Base-by-base conservation (phyloP, 2,329 filamentous ascomycete species). In the Scedosporium apiospermum region DNA sequence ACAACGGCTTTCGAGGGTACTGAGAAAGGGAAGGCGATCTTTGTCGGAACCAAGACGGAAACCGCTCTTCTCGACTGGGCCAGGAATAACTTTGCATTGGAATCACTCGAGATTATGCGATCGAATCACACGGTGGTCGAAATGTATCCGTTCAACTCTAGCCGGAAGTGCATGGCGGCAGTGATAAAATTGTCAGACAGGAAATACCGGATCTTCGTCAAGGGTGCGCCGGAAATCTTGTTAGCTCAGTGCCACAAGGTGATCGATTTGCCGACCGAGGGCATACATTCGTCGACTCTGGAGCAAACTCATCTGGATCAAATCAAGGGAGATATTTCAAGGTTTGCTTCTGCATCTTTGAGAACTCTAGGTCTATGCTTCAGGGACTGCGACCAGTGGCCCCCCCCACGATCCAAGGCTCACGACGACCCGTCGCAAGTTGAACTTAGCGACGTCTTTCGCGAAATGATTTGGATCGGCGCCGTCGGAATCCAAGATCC, bases 401-500 rank as follows among this genome's bases (percentile, higher is more conserved):
- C 1, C 62, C 67, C 21, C 65, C 76, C 81, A 59, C 14, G 53
- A 16, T 55, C 18, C 21, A 85, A 81, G 18, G 75, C 81, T 12
- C 21, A n/a, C 53, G 61, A 49, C 41, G 55, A 58, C 46, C 21
- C 67, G 73, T 27, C 75, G 74, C 49, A 61, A 74, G 18, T 73
- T 74, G 65, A 76, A 72, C 73, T 62, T 75, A 27, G 73, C 63
- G 42, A 67, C 61, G 23, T 86, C 67, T 72, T 82, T 58, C 74
- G 78, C 53, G 67, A 69, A 55, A 66, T 77, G 58, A 74, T 76
- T 9, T 77, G 77, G 64, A 68, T 79, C 57, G 76, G 76, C 16
- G 73, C 77, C 10, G 78, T 91, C 65, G 87, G 86, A 67, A 88
- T 89, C 44, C 84, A 87, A 63, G 86, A 89, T 68, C 86, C 86